Percentiles rank a stretch among this genome's conserved stretches.
These are phyloP conservation scores for Blastocystis sp. DNA, from an alignment of 352 stramenopile genomes.

Conservation along the genomic window DNA sequence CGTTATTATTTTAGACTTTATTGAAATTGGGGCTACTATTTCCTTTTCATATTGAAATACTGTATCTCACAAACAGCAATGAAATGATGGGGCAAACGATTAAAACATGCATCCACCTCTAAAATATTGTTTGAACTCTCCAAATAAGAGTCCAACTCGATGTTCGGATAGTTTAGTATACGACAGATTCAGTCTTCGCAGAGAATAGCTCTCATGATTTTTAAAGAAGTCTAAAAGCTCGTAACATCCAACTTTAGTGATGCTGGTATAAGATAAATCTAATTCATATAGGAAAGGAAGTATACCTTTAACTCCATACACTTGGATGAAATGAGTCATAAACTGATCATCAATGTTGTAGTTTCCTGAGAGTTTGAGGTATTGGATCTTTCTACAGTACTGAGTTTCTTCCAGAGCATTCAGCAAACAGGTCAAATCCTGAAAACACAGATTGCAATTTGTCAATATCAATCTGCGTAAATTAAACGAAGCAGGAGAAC, in stretches of 20 bases:
- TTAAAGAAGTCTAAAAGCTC: slow-evolving; percentile 40
- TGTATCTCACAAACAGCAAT: neutral
- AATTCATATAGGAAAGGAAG: slow-evolving; percentile 37
- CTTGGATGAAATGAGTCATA: slow-evolving; percentile 9
- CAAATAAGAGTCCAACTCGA: slow-evolving; percentile 37
- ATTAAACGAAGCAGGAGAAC: slow-evolving; percentile 16
- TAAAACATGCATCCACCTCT: slow-evolving; percentile 45
- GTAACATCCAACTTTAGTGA: slow-evolving; percentile 35
- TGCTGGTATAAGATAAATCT: slow-evolving; percentile 34
- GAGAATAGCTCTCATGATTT: slow-evolving; percentile 9
- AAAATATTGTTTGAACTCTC: slow-evolving; percentile 39
- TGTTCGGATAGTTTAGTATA: slow-evolving; percentile 51
- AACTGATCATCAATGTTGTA: slow-evolving; percentile 48
- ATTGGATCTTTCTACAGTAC: slow-evolving; percentile 20
- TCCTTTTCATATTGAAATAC: neutral
- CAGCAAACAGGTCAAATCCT: slow-evolving; percentile 1
- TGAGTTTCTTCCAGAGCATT: slow-evolving; percentile 35
- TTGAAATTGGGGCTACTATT: neutral
- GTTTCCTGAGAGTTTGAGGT: slow-evolving; percentile 33
- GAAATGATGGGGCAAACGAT: neutral
- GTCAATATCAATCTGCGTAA: neutral
- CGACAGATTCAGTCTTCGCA: slow-evolving; percentile 29
- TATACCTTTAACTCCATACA: slow-evolving; percentile 17
- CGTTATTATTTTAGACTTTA: neutral
- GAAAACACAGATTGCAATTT: slow-evolving; percentile 46